These are phyloP conservation scores for Porcisia hertigi DNA, from an alignment of 208 protist genomes.

Conservation along the genomic window DNA sequence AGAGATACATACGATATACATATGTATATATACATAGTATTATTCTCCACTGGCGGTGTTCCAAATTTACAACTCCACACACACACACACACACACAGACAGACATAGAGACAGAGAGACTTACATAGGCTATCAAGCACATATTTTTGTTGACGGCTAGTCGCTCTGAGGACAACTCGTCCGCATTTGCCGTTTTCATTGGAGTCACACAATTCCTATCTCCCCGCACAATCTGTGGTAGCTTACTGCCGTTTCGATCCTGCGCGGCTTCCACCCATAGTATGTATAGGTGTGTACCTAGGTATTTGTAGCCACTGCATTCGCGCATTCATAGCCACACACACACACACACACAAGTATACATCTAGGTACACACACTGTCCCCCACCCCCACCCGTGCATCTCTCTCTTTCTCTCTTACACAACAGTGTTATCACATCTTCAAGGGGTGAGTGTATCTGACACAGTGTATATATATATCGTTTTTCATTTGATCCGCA, in stretches of 20 bases:
- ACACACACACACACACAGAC: not conserved
- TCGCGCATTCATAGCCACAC: constrained; percentile 2
- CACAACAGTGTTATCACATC: not conserved
- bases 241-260: not conserved
- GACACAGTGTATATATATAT: not conserved
- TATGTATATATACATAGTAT: too few species aligned
- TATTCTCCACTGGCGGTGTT: too few species aligned
- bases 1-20: not conserved
- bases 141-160: not conserved
- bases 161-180: not conserved
- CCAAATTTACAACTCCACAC: too few species aligned
- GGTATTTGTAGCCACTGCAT: too few species aligned
- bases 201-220: not conserved
- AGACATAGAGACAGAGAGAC: too few species aligned
- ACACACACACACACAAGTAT: not conserved
- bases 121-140: not conserved
- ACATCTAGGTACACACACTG: not conserved
- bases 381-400: not conserved
- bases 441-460: too few species aligned
- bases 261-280: not conserved
- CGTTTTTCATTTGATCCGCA: not conserved
- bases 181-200: not conserved
- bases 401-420: not conserved
- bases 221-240: not conserved
- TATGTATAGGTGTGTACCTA: too few species aligned